Conservation (phyloP, 192 early-diverging fungal species). For the Oehlia diaphana region DNA sequence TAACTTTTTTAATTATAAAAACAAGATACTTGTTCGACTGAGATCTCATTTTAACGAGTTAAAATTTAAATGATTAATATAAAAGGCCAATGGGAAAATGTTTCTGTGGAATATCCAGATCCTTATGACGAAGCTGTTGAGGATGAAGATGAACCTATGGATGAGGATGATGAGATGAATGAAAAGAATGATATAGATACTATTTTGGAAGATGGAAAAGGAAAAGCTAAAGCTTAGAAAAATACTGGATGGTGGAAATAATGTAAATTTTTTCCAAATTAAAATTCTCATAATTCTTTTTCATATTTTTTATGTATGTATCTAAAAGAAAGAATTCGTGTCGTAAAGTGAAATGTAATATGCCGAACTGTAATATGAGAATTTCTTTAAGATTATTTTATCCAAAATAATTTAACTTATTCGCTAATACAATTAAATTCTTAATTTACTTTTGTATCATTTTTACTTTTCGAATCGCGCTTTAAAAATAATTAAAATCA, state of each 20-base stretch:
- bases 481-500: too few relatives aligned
- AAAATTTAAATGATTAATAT: not conserved
- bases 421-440: too few relatives aligned
- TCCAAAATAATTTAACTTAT: too few relatives aligned
- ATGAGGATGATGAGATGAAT: not conserved
- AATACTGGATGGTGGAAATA: not conserved
- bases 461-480: too few relatives aligned
- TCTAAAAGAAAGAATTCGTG: too few relatives aligned
- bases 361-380: too few relatives aligned
- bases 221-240: not conserved
- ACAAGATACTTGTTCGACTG: not conserved
- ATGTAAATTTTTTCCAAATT: not conserved
- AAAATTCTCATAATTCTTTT: too few relatives aligned
- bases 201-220: constrained; percentile 5
- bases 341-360: too few relatives aligned
- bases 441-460: too few relatives aligned
- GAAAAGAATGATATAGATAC: not conserved
- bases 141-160: not conserved
- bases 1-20: not conserved
- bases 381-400: too few relatives aligned
- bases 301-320: too few relatives aligned
- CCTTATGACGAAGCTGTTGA: not conserved
- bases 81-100: not conserved
- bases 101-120: not conserved
- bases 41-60: not conserved